A percentile compares a stretch with the other conserved stretches of the same genome.
phyloP scores from a whole-genome alignment of 352 stramenopile species.

The Globisporangium heterothallicum region DNA sequence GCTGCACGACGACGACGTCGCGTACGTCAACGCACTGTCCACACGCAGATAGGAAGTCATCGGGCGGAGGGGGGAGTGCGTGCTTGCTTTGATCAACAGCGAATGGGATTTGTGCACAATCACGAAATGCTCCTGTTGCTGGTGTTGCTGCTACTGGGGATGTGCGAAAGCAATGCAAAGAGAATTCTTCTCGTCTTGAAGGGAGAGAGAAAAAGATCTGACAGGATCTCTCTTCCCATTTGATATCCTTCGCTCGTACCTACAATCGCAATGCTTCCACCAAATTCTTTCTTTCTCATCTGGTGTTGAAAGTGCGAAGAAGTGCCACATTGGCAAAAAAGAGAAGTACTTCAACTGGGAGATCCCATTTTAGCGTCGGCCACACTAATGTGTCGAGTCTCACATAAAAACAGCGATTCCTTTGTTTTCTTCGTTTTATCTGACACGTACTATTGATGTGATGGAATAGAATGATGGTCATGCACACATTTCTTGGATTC shows the following conservation, averaged over 20 bases:
- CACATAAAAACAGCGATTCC: neutral
- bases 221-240: neutral
- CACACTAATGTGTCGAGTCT: neutral
- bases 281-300: neutral
- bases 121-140: no score
- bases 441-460: no score
- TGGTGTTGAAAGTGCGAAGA: neutral
- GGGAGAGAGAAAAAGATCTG: neutral
- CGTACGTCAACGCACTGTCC: slow-evolving; percentile 22
- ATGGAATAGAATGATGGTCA: neutral
- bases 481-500: neutral
- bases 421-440: no score
- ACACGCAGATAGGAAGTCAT: neutral
- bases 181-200: neutral
- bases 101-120: no score
- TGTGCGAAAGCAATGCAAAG: no score
- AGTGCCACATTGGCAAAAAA: neutral
- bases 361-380: neutral
- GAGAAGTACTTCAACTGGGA: slow-evolving; percentile 9
- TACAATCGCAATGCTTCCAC: neutral
- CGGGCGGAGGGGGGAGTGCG: neutral
- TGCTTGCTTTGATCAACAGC: no score
- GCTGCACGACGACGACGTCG: slow-evolving; percentile 14
- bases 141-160: no score
- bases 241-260: no score